Conservation (phyloP, 169 alveolate species). For the Eimeria acervulina region DNA sequence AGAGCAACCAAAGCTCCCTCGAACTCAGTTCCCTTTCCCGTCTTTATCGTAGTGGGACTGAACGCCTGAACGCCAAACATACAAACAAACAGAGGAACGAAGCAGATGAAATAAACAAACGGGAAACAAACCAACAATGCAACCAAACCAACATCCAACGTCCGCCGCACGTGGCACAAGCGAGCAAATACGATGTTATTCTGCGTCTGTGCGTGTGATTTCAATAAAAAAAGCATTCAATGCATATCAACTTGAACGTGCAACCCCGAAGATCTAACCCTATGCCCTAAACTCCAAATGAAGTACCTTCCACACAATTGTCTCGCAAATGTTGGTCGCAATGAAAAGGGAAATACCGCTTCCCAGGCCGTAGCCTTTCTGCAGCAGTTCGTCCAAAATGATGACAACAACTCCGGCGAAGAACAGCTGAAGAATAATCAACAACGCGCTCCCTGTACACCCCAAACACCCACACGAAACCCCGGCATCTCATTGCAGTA, state of each 20-base stretch:
- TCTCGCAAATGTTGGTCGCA: slow-evolving; percentile 99
- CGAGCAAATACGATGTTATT: not conserved
- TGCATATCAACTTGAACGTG: not conserved
- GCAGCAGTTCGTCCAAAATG: slow-evolving; percentile 98
- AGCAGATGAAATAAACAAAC: not conserved
- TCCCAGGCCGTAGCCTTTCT: slow-evolving; percentile 99
- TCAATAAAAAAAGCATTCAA: not conserved
- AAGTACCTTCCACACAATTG: slow-evolving; percentile 97
- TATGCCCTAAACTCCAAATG: no score
- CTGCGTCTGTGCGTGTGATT: no score
- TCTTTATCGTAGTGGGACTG: slow-evolving; percentile 99
- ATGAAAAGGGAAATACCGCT: slow-evolving; percentile 99
- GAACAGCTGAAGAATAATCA: slow-evolving; percentile 97
- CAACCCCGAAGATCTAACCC: no score
- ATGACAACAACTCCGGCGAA: slow-evolving; percentile 99
- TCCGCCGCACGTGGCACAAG: no score
- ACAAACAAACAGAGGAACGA: not conserved
- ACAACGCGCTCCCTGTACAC: slow-evolving; percentile 95
- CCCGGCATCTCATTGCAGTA: not conserved
- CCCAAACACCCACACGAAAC: not conserved
- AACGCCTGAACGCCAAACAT: slow-evolving; percentile 90
- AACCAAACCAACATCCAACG: not conserved
- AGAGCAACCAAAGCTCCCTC: slow-evolving; percentile 99
- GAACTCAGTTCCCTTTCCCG: slow-evolving; percentile 97
- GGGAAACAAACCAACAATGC: not conserved